These are phyloP conservation scores for Plasmodium coatneyi DNA, from an alignment of 169 alveolate species.

Conservation along the genomic window DNA sequence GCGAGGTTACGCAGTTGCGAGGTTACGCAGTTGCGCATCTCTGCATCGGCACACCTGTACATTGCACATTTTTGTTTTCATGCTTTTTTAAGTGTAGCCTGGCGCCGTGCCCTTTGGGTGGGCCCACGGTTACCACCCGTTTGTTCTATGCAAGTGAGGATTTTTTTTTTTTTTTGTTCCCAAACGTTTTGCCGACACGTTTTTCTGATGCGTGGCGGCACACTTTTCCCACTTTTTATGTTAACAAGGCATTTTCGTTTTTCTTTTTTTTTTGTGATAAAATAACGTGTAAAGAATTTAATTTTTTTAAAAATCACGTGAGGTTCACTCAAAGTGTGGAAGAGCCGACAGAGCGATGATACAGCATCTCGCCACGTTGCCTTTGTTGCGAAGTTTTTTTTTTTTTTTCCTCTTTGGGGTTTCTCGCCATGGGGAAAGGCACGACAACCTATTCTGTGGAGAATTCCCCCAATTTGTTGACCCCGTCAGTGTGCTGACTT, in stretches of 20 bases:
- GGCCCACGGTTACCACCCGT: background rate
- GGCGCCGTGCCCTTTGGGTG: background rate
- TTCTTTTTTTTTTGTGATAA: background rate
- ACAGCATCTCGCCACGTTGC: background rate
- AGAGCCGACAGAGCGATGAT: background rate
- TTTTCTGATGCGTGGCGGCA: background rate
- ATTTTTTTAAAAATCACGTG: background rate
- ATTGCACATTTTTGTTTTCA: background rate
- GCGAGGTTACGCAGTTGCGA: background rate
- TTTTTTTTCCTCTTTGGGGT: background rate
- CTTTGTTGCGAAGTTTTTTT: background rate
- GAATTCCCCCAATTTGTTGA: background rate
- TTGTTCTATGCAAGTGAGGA: background rate
- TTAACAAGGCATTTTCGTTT: background rate
- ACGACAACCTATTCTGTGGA: background rate
- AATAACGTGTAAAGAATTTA: background rate
- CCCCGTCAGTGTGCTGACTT: background rate
- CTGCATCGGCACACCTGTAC: too few relatives aligned
- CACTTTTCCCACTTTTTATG: background rate
- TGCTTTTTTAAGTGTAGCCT: background rate
- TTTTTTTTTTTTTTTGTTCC: background rate
- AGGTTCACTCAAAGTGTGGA: background rate
- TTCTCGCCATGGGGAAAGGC: background rate
- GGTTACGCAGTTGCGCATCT: too few relatives aligned
- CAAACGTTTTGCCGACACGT: background rate